Evolutionary conservation across 805 yeast species (phyloP).

Genomic region (Ogataea ganodermae): DNA sequence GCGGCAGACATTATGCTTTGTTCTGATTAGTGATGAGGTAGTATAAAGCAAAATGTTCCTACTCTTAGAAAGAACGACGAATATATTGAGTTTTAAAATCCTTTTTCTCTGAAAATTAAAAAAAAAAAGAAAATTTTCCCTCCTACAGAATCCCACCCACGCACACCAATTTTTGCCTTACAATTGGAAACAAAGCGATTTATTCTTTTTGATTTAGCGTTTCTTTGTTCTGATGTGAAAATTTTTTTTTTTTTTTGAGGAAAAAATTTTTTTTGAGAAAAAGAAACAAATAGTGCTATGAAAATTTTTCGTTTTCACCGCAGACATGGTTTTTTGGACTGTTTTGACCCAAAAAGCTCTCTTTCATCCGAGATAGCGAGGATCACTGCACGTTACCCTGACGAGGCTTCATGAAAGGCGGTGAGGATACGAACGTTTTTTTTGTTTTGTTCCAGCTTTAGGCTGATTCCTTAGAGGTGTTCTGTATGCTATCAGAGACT

Average conservation of each 20-base stretch:
- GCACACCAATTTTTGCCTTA: constrained; percentile 11
- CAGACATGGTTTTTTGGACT: neutral
- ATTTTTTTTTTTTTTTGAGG: constrained; percentile 6
- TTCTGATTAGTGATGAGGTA: constrained; percentile 5
- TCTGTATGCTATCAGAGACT: too few species aligned
- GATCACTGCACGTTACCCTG: neutral
- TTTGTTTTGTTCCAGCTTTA: too few species aligned
- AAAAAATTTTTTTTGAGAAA: constrained; percentile 1
- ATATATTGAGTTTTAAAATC: constrained; percentile 5
- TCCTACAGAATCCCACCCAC: constrained; percentile 11
- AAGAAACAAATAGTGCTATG: constrained; percentile 7
- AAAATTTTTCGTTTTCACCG: constrained; percentile 7
- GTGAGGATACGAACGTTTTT: too few species aligned
- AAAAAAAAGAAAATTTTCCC: constrained; percentile 15
- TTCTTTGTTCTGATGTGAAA: constrained; percentile 13
- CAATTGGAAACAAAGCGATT: constrained; percentile 10
- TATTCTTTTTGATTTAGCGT: constrained; percentile 1
- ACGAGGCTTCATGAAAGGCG: neutral
- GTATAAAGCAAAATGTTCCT: constrained; percentile 6
- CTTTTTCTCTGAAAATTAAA: neutral
- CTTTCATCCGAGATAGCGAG: neutral
- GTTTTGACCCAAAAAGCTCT: neutral
- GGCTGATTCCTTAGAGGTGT: too few species aligned
- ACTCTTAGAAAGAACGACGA: constrained; percentile 12
- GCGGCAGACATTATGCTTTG: constrained; percentile 34